Base-by-base conservation (phyloP, 495 filamentous ascomycete genomes). In the Neurospora sp. region DNA sequence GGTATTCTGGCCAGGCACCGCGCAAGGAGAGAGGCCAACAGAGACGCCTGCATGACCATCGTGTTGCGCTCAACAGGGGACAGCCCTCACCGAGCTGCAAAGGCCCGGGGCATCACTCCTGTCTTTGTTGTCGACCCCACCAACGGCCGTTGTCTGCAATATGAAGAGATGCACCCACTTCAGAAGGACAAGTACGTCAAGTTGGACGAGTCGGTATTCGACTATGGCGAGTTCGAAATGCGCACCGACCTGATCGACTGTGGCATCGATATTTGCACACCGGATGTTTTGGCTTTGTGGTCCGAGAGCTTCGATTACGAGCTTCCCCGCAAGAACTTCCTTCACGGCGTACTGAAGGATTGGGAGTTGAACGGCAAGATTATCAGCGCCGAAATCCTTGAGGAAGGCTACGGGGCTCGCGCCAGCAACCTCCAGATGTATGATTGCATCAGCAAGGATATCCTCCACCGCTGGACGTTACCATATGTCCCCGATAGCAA, bases 1-100 rank as follows among this genome's bases (percentile, higher is more conserved):
- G 86, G 83, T 61, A 91, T 91, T n/a, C 83, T 99, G 68, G 86
- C 89, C 6, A 88, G 87, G 44, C 96, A 99, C 80, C 89, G 92
- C 70, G 89, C 90, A 68, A 91, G 96, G 40, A 90, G 96, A 53
- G 89, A 89, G 79, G 88, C 88, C 69, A 92, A 97, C 82, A 95
- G 96, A 78, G 94, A 97, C 79, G 93, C 95, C 16, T 98, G 97
- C 82, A 99, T 99, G 96, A 99, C 96, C 35, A 94, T 98, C 89
- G 86, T 99, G 31, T 83, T 98, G 70, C 88, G 92, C 68, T 89
- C 94, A 81, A 92, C 90, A 3, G 93, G 93, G n/a, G 82, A 84
- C 3, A 84, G 82, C 27, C 75, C 79, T 38, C 93, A 97, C 81
- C 85, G 91, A 22, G 93, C 75, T 31, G 72, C 91, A 39, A 94